Base-by-base conservation (phyloP, 2,329 filamentous ascomycete species). In the Scytalidium sp. region DNA sequence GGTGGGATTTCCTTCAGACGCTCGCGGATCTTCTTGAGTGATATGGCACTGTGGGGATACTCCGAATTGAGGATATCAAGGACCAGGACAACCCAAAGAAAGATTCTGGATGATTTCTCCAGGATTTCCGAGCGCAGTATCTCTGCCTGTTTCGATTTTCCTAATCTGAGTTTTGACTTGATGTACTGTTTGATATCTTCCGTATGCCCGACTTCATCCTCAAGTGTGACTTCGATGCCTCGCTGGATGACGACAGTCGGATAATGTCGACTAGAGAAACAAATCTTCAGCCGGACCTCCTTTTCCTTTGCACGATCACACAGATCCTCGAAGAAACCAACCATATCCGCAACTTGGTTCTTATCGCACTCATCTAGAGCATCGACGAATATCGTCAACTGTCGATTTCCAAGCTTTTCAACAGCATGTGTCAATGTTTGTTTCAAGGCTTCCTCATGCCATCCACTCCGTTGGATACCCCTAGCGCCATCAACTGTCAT, bases 1-100 rank as follows among this genome's bases (percentile, higher is more conserved):
- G 19, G 19, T 15, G 45, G 45, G 0, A 83, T 76, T 15, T 77
- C 64, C 3, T 65, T 67, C 50, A 85, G 83, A 0, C 84, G 56
- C 0, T 75, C 64, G 25, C 67, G 59, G 0, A 85, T 63, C 50
- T 62, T 49, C 3, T 32, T 23, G 20, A 53, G 32, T 11, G 17
- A 59, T 1, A 67, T 52, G 2, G 60, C 54, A 19, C 70, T 64
- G 3, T 55, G 22, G 7, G 59, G 58, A 48, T 60, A 67, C 50
- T 73, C 71, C 22, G 67, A 67, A 44, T 77, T 75, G 1, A 79
- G 58, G 3, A 76, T 75, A 4, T 64, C 52, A 2, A 60, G 50
- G 39, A 60, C 55, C 15, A 58, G 29, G 19, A 51, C 52, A 39
- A 57, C 51, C 49, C 56, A 60, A 6, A 61, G 52, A 21, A 59